phyloP scores from a whole-genome alignment of 331 rosid genomes.

The Spiraea crenata region DNA sequence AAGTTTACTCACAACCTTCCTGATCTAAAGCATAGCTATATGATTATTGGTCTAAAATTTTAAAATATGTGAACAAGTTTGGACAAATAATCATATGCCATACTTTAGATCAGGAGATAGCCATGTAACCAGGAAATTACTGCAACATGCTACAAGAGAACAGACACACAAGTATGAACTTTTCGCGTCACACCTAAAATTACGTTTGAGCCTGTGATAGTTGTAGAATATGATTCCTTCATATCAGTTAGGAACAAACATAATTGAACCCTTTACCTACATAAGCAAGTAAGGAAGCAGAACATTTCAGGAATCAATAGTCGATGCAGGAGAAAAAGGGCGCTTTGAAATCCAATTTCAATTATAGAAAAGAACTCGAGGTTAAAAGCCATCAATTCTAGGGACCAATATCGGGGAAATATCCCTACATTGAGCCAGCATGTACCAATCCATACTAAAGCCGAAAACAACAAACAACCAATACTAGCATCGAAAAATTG shows the following conservation, averaged over 20 bases:
- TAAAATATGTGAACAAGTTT: too few relatives aligned
- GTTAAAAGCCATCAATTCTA: neutral
- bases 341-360: neutral
- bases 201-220: too few relatives aligned
- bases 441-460: neutral
- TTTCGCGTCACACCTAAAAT: neutral
- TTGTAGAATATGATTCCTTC: too few relatives aligned
- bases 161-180: neutral
- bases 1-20: too few relatives aligned
- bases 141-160: neutral
- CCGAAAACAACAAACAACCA: neutral
- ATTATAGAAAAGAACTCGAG: neutral
- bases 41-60: too few relatives aligned
- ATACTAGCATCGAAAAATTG: slow-evolving; percentile 4
- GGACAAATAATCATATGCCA: too few relatives aligned
- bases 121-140: neutral
- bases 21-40: too few relatives aligned
- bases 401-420: too few relatives aligned
- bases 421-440: too few relatives aligned
- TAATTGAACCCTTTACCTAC: neutral
- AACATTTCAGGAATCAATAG: neutral
- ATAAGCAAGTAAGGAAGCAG: neutral
- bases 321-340: neutral
- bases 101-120: too few relatives aligned
- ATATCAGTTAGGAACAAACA: too few relatives aligned